Evolutionary conservation across 768 basidiomycete genomes (phyloP).

Genomic region (Naganishia antarctica): DNA sequence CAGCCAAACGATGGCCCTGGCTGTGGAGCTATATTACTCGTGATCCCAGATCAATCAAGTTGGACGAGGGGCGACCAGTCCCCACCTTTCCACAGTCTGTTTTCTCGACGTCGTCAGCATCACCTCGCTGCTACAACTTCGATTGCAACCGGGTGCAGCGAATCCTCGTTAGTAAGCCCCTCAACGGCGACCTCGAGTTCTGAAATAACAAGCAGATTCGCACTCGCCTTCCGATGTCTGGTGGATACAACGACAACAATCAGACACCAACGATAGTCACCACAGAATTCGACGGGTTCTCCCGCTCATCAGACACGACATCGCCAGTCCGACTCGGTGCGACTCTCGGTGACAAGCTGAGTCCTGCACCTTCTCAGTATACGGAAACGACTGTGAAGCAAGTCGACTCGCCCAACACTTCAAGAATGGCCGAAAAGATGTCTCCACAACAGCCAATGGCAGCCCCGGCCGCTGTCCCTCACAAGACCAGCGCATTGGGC

Average conservation of each 20-base stretch:
- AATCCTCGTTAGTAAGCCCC: too few relatives aligned
- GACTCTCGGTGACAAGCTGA: constrained; percentile 2
- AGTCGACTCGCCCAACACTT: constrained; percentile 7
- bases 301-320: not conserved
- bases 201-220: too few relatives aligned
- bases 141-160: too few relatives aligned
- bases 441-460: not conserved
- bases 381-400: not conserved
- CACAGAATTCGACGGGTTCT: constrained; percentile 4
- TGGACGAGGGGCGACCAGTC: too few relatives aligned
- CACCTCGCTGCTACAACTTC: too few relatives aligned
- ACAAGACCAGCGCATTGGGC: constrained; percentile 18
- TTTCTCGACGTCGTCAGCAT: too few relatives aligned
- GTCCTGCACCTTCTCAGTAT: constrained; percentile 16
- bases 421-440: not conserved
- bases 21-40: too few relatives aligned
- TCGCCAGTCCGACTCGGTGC: not conserved
- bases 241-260: not conserved
- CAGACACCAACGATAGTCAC: constrained; percentile 5
- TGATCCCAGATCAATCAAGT: too few relatives aligned
- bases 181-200: too few relatives aligned
- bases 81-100: too few relatives aligned
- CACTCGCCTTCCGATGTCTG: constrained; percentile 3
- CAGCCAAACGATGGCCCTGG: too few relatives aligned
- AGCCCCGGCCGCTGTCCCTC: constrained; percentile 4